Conservation (phyloP, 192 early-diverging fungal genomes). For the Chytriomyces confervae region DNA sequence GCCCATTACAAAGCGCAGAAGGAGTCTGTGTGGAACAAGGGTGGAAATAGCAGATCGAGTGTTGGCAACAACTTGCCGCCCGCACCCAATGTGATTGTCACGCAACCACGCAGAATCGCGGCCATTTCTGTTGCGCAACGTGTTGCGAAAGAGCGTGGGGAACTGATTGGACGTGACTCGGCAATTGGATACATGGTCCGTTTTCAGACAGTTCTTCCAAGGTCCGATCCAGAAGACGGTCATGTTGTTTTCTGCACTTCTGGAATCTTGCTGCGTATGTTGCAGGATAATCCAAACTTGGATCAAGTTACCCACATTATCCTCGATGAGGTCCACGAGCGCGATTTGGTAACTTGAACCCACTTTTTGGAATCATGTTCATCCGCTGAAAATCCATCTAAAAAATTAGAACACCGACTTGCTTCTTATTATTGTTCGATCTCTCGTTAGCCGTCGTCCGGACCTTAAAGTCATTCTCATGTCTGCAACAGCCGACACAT, state of each 20-base stretch:
- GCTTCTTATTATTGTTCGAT: slow-evolving; percentile 75
- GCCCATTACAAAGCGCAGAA: slow-evolving; percentile 41
- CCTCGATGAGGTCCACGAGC: slow-evolving; percentile 85
- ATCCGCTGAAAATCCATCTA: neutral
- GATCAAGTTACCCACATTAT: slow-evolving; percentile 71
- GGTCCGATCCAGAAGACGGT: slow-evolving; percentile 49
- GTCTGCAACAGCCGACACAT: slow-evolving; percentile 88
- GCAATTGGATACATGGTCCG: slow-evolving; percentile 60
- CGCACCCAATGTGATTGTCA: slow-evolving; percentile 76
- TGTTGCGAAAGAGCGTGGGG: slow-evolving; percentile 66
- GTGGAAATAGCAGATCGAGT: slow-evolving; percentile 42
- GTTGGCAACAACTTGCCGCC: neutral
- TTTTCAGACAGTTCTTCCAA: slow-evolving; percentile 52
- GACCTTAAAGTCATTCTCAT: slow-evolving; percentile 84
- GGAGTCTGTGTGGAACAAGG: slow-evolving; percentile 27
- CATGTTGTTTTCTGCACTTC: slow-evolving; percentile 67
- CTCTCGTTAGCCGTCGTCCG: slow-evolving; percentile 56
- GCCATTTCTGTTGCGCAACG: slow-evolving; percentile 69
- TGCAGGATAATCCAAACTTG: slow-evolving; percentile 70
- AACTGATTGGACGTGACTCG: slow-evolving; percentile 51
- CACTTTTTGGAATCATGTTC: slow-evolving; percentile 36
- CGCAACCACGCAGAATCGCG: slow-evolving; percentile 88
- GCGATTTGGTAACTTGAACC: slow-evolving; percentile 51
- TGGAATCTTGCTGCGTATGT: slow-evolving; percentile 73
- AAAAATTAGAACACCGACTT: slow-evolving; percentile 71